Conservation (phyloP, 345 rosid species). For the Limnanthes douglasii region DNA sequence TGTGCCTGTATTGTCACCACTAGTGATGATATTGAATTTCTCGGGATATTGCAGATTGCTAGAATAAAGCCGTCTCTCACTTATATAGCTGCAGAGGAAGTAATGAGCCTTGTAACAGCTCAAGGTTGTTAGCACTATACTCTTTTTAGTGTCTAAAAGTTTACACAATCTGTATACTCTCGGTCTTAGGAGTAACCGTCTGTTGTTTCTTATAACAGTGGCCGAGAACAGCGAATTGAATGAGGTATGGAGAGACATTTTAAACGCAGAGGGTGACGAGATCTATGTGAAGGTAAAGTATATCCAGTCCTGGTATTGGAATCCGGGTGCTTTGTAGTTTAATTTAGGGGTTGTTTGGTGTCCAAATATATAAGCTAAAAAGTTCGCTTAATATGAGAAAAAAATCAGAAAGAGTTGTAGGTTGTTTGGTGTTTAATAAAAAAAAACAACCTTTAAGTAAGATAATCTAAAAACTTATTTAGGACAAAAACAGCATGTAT, state of each 20-base stretch:
- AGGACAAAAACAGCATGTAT: no score
- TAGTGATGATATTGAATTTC: background rate
- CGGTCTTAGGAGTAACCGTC: background rate
- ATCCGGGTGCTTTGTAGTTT: no score
- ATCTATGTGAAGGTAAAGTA: constrained; percentile 70
- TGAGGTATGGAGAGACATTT: constrained; percentile 91
- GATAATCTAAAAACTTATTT: no score
- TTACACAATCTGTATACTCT: background rate
- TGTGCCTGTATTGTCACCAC: background rate
- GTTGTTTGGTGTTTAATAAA: no score
- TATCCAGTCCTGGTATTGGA: background rate
- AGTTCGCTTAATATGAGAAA: no score
- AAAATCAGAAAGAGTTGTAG: no score
- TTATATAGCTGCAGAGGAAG: constrained; percentile 85
- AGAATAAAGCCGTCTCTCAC: constrained; percentile 77
- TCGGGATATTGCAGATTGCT: constrained; percentile 39
- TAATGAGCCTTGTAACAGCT: constrained; percentile 96
- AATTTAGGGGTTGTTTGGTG: no score
- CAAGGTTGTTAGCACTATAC: constrained; percentile 42
- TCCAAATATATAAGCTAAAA: no score
- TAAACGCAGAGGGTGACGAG: constrained; percentile 91
- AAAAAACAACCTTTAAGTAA: no score
- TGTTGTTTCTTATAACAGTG: constrained; percentile 27
- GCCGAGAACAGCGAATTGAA: constrained; percentile 72
- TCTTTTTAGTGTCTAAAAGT: background rate